Evolutionary conservation across 768 basidiomycete species (phyloP).

Genomic region (Lactarius hatsudake): DNA sequence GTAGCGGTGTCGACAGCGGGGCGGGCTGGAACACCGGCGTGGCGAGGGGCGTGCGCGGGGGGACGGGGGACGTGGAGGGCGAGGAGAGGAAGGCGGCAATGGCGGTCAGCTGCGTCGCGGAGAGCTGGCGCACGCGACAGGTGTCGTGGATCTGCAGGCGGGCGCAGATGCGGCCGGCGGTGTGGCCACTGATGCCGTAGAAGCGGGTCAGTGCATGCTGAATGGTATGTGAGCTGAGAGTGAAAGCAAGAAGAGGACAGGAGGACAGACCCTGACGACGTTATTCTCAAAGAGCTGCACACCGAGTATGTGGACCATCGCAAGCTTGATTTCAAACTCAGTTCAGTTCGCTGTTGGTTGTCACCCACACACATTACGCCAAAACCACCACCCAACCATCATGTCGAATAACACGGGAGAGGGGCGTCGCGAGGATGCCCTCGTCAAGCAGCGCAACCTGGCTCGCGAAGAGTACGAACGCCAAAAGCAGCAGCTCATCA

Average conservation of each 20-base stretch:
- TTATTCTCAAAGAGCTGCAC: slow-evolving; percentile 76
- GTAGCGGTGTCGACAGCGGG: slow-evolving; percentile 38
- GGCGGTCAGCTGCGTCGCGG: slow-evolving; percentile 83
- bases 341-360: slow-evolving; percentile 2
- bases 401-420: slow-evolving; percentile 81
- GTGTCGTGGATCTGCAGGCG: slow-evolving; percentile 89
- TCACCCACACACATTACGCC: slow-evolving; percentile 12
- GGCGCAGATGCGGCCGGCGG: slow-evolving; percentile 80
- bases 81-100: slow-evolving; percentile 95
- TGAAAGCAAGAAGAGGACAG: background rate
- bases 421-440: slow-evolving; percentile 81
- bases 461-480: slow-evolving; percentile 80
- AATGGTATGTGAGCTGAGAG: background rate
- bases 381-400: slow-evolving; percentile 8
- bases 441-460: slow-evolving; percentile 77
- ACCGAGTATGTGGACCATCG: slow-evolving; percentile 87
- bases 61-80: slow-evolving; percentile 68
- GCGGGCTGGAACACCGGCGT: slow-evolving; percentile 48
- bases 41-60: slow-evolving; percentile 68
- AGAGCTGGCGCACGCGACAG: slow-evolving; percentile 76
- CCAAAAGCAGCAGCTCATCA: slow-evolving; percentile 76
- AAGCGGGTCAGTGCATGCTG: slow-evolving; percentile 90
- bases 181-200: slow-evolving; percentile 80
- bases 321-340: slow-evolving; percentile 21
- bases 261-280: slow-evolving; percentile 61